phyloP scores from a whole-genome alignment of 2,329 filamentous ascomycete species.

The Exophiala sp. region DNA sequence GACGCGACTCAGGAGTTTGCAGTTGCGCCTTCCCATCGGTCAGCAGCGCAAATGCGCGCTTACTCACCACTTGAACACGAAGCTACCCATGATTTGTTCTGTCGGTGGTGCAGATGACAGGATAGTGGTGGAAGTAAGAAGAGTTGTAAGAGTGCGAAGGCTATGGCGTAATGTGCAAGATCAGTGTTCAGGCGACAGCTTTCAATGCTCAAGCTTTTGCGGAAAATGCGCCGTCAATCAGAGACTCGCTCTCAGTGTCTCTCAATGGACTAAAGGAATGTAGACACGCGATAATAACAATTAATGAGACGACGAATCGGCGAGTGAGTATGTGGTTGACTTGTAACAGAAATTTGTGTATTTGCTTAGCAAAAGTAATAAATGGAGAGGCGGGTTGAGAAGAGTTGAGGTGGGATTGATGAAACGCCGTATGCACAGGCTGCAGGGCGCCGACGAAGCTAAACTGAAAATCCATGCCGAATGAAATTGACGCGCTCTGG shows the following conservation, averaged over 20 bases:
- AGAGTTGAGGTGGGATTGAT: background rate
- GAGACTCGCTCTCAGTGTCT: background rate
- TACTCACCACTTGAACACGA: constrained; percentile 29
- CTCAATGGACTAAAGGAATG: background rate
- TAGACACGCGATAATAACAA: background rate
- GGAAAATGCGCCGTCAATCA: background rate
- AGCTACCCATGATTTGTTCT: constrained; percentile 26
- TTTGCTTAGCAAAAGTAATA: background rate
- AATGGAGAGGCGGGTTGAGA: background rate
- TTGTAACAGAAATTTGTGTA: background rate
- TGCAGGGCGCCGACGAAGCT: too few species aligned
- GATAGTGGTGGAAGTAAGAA: background rate
- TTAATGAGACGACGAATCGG: background rate
- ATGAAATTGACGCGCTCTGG: too few species aligned
- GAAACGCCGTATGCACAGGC: too few species aligned
- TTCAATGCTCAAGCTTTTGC: constrained; percentile 6
- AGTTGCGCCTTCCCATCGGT: background rate
- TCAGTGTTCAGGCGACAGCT: constrained; percentile 15
- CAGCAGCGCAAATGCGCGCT: background rate
- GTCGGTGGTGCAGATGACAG: background rate
- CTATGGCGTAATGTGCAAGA: constrained; percentile 11
- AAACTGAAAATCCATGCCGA: too few species aligned
- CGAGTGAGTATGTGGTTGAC: background rate
- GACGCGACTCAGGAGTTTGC: constrained; percentile 3
- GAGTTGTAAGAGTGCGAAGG: background rate